Conservation (phyloP, 139 green algal species). For the Bryopsis sp. region DNA sequence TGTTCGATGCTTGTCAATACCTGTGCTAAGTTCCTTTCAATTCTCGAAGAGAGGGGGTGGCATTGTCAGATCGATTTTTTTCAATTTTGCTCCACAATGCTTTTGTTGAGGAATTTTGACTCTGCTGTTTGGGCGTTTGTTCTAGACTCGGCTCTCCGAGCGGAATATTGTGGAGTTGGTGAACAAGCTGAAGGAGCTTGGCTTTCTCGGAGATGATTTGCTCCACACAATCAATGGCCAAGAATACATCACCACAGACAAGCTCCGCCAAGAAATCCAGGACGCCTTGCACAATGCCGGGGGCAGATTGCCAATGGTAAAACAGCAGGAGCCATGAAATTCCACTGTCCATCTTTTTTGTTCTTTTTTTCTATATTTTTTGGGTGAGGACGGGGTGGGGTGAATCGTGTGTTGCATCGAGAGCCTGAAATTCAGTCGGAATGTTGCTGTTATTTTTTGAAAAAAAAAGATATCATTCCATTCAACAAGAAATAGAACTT, state of each 20-base stretch:
- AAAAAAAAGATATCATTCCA: too few species aligned
- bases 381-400: neutral
- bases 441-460: too few species aligned
- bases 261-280: slow-evolving; percentile 45
- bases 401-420: too few species aligned
- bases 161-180: slow-evolving; percentile 85
- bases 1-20: too few species aligned
- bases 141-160: slow-evolving; percentile 58
- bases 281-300: slow-evolving; percentile 36
- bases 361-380: neutral
- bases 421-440: too few species aligned
- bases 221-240: slow-evolving; percentile 76
- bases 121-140: neutral
- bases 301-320: slow-evolving; percentile 60
- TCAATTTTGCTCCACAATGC: neutral
- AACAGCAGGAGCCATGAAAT: too few species aligned
- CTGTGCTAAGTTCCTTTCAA: too few species aligned
- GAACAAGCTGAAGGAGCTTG: slow-evolving; percentile 67
- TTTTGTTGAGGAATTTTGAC: neutral
- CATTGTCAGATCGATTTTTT: neutral
- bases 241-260: slow-evolving; percentile 73
- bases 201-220: slow-evolving; percentile 63
- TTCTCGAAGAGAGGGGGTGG: neutral
- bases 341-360: neutral
- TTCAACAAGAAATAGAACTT: too few species aligned